Evolutionary conservation across 345 rosid species (phyloP), one percentile per base, ranked within the genome.

Genomic region (Hibiscus tridactylites): DNA sequence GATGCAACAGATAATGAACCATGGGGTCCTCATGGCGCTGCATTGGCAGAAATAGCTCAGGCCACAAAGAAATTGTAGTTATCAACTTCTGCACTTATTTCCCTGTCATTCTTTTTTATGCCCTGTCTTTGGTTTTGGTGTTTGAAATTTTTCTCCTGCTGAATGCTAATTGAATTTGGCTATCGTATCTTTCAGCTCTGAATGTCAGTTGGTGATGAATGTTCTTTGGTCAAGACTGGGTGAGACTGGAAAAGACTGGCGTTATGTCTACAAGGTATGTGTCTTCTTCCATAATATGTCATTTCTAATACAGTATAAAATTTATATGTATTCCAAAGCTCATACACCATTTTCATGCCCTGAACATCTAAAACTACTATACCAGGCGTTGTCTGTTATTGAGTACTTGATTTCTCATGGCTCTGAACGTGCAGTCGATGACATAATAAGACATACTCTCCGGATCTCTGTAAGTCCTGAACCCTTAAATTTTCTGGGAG

Each of bases 21-120:
- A 68, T 96, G 99, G 99, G 99, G 98, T 80, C 99, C 99, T 29
- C 99, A 92, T 76, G 98, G 99, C 49, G 80, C 98, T 79, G 94
- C 87, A 71, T 77, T 92, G 87, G 92, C 96, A 5, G 99, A 96
- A 81, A 89, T 96, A 70, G 96, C 98, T 15, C 88, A 86, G 73
- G 91, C 97, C 70, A 92, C 98, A 3, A 89, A 85, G 71, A 95
- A 95, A 86, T 92, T 88, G 99, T 96, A 80, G 84, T 80, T 56
- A 71, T 44, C 72, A 42, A 64, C 49, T 59, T 58, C 9, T 42
- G 26, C 39, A 60, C 66, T 72, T 64, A 15, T 53, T 74, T 9
- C 61, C n/a, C 13, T 35, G 11, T 42, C 54, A 53, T 50, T 64
- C 6, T 37, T 15, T 72, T 13, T 42, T 17, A 53, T 53, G 28